Conservation (phyloP, 2,329 filamentous ascomycete species). For the Arthrobotrys sphaeroides region DNA sequence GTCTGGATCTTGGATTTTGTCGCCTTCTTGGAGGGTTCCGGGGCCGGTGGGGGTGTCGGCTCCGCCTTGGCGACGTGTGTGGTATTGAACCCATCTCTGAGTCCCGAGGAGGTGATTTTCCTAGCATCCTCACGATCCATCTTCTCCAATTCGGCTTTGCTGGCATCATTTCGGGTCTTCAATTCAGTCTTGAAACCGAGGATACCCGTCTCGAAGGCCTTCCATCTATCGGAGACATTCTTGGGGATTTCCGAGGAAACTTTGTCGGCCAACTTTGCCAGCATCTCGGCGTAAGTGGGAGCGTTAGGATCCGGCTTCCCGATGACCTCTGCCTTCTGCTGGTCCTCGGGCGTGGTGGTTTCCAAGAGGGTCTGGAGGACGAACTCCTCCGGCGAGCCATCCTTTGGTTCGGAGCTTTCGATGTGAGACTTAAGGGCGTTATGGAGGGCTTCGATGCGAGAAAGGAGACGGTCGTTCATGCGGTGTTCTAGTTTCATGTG, state of each 20-base stretch:
- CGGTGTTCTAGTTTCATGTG: conserved; percentile 90
- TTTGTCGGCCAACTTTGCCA: conserved; percentile 93
- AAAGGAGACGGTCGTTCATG: conserved; percentile 89
- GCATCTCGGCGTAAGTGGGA: conserved; percentile 94
- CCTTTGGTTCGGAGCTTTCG: conserved; percentile 68
- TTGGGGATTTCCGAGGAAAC: conserved; percentile 87
- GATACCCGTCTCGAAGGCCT: conserved; percentile 81
- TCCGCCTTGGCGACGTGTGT: conserved; percentile 77
- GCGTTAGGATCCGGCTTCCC: conserved; percentile 63
- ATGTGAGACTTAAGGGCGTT: conserved; percentile 78
- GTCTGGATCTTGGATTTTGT: conserved; percentile 63
- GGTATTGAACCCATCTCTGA: conserved; percentile 89
- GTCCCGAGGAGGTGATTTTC: conserved; percentile 93
- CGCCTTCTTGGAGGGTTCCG: conserved; percentile 63
- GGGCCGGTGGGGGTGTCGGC: conserved; percentile 3
- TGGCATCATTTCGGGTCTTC: conserved; percentile 76
- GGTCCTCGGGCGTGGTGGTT: conserved; percentile 52
- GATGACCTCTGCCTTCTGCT: conserved; percentile 30
- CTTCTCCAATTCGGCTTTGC: conserved; percentile 77
- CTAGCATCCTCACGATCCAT: conserved; percentile 83
- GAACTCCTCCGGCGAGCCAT: conserved; percentile 75
- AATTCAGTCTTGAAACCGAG: conserved; percentile 81
- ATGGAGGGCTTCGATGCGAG: conserved; percentile 82
- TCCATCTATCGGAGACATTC: conserved; percentile 73
- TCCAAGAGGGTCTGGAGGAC: conserved; percentile 92